Conservation (phyloP, 306 rosid species). For the Trifolium dubium region DNA sequence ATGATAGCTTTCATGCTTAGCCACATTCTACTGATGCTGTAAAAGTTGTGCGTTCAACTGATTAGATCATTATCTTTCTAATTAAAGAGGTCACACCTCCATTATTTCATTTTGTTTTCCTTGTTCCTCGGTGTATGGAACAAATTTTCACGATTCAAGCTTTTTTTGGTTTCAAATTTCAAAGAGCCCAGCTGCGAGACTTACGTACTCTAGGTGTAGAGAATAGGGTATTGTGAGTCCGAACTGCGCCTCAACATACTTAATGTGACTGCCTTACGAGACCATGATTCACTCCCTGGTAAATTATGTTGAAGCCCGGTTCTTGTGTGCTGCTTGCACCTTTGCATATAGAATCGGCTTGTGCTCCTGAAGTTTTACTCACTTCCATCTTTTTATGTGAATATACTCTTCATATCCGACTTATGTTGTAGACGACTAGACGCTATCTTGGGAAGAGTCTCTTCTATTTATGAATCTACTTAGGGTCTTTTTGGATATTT, state of each 20-base stretch:
- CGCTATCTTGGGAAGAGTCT: slow-evolving; percentile 7
- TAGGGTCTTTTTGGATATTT: no score
- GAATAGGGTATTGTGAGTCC: background rate
- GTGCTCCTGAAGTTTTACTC: slow-evolving; percentile 6
- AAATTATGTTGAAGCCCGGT: slow-evolving; percentile 19
- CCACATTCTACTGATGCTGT: slow-evolving; percentile 35
- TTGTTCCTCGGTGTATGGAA: slow-evolving; percentile 5
- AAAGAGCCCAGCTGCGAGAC: background rate
- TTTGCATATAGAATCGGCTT: background rate
- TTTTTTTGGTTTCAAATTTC: background rate
- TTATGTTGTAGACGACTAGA: background rate
- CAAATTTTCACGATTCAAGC: slow-evolving; percentile 32
- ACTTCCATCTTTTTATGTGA: background rate
- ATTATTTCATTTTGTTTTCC: slow-evolving; percentile 32
- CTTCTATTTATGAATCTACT: background rate
- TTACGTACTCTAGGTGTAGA: background rate
- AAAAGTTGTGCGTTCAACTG: slow-evolving; percentile 36
- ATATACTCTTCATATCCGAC: background rate
- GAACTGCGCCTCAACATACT: background rate
- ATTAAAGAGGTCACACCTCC: slow-evolving; percentile 35
- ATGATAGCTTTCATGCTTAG: slow-evolving; percentile 41
- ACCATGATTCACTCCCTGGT: slow-evolving; percentile 21
- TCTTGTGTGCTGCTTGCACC: slow-evolving; percentile 5
- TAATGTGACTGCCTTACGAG: background rate
- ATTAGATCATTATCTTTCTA: slow-evolving; percentile 32